These are phyloP conservation scores for Fallopia convolvulus DNA, from an alignment of 148 eudicot genomes.

Conservation along the genomic window DNA sequence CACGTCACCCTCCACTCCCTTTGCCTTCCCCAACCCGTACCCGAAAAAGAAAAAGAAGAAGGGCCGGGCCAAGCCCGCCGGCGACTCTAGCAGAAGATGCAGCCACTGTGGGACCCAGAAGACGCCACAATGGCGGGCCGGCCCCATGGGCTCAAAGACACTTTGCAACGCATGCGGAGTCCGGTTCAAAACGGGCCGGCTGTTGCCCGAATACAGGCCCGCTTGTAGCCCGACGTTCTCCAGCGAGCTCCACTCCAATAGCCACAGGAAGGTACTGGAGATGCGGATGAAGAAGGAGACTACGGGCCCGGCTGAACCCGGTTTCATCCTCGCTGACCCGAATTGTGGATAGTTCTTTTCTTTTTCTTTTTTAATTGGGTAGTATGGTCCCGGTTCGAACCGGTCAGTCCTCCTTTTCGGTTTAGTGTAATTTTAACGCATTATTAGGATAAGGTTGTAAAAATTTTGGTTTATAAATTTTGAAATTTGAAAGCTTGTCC, in stretches of 20 bases:
- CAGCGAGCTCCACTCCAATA: conserved; percentile 39
- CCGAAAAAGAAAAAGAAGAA: conserved; percentile 15
- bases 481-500: not conserved
- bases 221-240: conserved; percentile 48
- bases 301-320: conserved; percentile 17
- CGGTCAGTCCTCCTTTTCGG: not conserved
- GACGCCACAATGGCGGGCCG: conserved; percentile 48
- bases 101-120: conserved; percentile 40
- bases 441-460: not conserved
- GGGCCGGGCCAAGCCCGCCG: not conserved
- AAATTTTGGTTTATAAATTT: not conserved
- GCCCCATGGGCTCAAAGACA: conserved; percentile 37
- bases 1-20: conserved; percentile 12
- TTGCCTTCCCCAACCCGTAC: not conserved
- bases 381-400: not conserved
- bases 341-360: conserved; percentile 9
- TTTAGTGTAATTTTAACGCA: not conserved
- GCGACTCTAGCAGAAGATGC: conserved; percentile 24
- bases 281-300: conserved; percentile 37
- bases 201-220: conserved; percentile 35
- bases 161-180: conserved; percentile 51
- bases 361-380: not conserved
- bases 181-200: conserved; percentile 39
- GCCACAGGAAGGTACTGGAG: conserved; percentile 42
- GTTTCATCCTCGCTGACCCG: not conserved